Evolutionary conservation across 2,329 filamentous ascomycete genomes (phyloP).

Genomic region (Fonsecaea multimorphosa): DNA sequence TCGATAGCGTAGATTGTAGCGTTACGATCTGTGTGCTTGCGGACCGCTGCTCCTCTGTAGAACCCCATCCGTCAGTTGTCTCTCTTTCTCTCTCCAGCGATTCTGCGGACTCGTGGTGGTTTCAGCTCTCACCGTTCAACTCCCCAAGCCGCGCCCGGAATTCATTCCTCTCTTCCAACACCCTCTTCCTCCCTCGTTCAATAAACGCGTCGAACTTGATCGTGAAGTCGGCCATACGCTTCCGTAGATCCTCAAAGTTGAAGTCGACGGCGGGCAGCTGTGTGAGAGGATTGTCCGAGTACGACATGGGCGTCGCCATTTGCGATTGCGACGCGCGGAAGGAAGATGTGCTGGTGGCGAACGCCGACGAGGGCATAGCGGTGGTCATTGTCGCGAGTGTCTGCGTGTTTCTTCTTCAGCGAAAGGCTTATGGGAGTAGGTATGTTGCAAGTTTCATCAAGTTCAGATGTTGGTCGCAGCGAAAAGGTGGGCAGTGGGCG

Average conservation of each 20-base stretch:
- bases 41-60: conserved; percentile 77
- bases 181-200: conserved; percentile 84
- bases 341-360: conserved; percentile 37
- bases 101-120: not conserved
- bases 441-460: not conserved
- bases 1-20: conserved; percentile 53
- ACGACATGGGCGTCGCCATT: conserved; percentile 27
- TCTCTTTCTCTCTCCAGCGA: not conserved
- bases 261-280: conserved; percentile 86
- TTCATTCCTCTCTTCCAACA: conserved; percentile 90
- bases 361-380: conserved; percentile 25
- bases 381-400: conserved; percentile 29
- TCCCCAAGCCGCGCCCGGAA: conserved; percentile 91
- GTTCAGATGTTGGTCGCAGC: not conserved
- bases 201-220: conserved; percentile 92
- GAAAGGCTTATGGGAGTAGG: not conserved
- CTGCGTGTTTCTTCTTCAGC: not conserved
- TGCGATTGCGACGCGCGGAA: conserved; percentile 39
- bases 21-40: conserved; percentile 71
- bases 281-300: conserved; percentile 37
- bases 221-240: conserved; percentile 93
- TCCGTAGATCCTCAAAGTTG: conserved; percentile 92
- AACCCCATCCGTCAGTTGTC: conserved; percentile 1
- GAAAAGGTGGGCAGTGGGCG: no score
- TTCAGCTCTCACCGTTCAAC: conserved; percentile 74